phyloP scores from a whole-genome alignment of 148 eudicot genomes.

The Chenopodium formosanum region DNA sequence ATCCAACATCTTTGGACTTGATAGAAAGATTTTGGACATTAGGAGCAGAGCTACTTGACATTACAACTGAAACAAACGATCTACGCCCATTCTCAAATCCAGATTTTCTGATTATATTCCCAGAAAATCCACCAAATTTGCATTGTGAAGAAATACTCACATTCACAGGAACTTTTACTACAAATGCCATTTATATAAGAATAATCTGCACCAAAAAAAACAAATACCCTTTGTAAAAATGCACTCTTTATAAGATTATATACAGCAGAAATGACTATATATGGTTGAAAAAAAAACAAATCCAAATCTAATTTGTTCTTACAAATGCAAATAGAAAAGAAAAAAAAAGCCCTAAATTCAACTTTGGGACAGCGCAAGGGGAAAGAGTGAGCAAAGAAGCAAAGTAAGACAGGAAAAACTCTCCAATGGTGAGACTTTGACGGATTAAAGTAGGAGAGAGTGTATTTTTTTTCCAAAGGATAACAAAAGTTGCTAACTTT shows the following conservation, averaged over 20 bases:
- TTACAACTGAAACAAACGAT: conserved; percentile 18
- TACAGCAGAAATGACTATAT: no score
- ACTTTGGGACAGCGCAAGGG: no score
- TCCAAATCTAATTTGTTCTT: no score
- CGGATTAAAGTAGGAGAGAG: no score
- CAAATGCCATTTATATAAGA: conserved; percentile 30
- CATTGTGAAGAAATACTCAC: conserved; percentile 19
- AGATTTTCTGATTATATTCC: conserved; percentile 16
- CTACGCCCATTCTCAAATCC: conserved; percentile 16
- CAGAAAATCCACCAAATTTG: conserved; percentile 22
- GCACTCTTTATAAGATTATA: neutral
- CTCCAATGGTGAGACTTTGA: no score
- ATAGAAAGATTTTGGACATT: conserved; percentile 29
- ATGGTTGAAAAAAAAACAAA: no score
- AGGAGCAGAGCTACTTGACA: conserved; percentile 29
- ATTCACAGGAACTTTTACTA: conserved; percentile 30
- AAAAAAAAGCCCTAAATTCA: no score
- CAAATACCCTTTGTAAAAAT: neutral
- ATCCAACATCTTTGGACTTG: conserved; percentile 24
- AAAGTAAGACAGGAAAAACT: no score
- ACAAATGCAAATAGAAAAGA: no score
- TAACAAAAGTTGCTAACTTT: no score
- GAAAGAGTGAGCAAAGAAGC: no score
- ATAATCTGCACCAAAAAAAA: conserved; percentile 25
- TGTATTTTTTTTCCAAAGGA: no score